Evolutionary conservation across 805 yeast species (phyloP), one percentile per base, ranked within the genome.

Genomic region (Yarrowia hollandica): DNA sequence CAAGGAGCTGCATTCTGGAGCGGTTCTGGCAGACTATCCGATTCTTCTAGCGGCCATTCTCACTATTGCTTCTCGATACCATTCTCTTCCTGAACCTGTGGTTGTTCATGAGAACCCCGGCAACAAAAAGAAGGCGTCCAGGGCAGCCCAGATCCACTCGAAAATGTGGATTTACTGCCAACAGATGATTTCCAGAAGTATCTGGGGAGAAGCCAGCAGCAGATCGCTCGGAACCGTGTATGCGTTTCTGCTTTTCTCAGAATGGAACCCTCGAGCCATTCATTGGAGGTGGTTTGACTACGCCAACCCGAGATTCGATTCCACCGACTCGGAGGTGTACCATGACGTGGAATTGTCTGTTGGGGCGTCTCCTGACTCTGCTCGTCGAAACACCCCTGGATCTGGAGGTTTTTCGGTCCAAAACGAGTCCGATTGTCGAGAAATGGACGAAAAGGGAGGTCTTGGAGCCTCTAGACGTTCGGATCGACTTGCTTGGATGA

Each of bases 211-310:
- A 68, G 94, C 96, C 0, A 84, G 88, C 61, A 87, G 94, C 6
- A 75, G 96, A 63, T 85, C 94, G 0, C 81, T 90, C 3, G 97
- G 96, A 1, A 89, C 97, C 0, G 84, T 90, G 5, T 78, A 87
- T 62, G 91, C 97, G 0, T 88, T 91, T 67, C 72, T 91, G 52
- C 74, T 91, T 15, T 85, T 89, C 65, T 88, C 96, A 0, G 97
- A 92, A 70, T 91, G 98, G 98, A 90, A 90, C 65, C 97, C 97
- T 3, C 75, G 96, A 58, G 96, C 96, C 3, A 90, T 90, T 62
- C 97, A 90, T 70, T 86, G 90, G 85, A 74, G 90, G 64, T 82
- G 92, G 88, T 73, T 83, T 0, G 96, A 91, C 71, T 88, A 89
- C 72, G 96, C 72, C 54, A 60, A 64, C 58, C 33, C 65, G 58